Evolutionary conservation across 768 basidiomycete genomes (phyloP), one percentile per base, ranked within the genome.

Genomic region (Lentinula raphanica): DNA sequence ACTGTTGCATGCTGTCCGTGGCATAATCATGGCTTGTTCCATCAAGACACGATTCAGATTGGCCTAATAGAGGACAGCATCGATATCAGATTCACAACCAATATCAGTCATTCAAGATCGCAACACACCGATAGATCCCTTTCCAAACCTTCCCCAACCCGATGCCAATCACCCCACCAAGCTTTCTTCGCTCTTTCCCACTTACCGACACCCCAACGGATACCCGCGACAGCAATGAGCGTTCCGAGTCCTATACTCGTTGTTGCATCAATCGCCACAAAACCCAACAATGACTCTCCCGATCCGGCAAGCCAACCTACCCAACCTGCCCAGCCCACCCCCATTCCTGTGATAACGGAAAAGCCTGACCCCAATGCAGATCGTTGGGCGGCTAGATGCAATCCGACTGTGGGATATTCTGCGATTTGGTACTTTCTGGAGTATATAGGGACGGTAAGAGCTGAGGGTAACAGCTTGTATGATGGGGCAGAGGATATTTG

Each of bases 141-240:
- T 46, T 79, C 76, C 36, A 89, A 72, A 0, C 89, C 86, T 49
- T 84, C 75, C 5, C 81, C 79, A 3, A 89, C 74, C 49, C 89
- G 75, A 19, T 64, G 65, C 76, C 83, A 87, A 66, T 90, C 88
- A 54, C 80, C 76, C 81, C 81, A 79, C 88, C 88, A 92, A 59
- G 72, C 73, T 57, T 69, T 72, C 67, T 87, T 86, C 3, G 83
- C 82, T 62, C 76, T 81, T 58, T 90, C 87, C 87, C 88, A 92
- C 59, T 74, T 75, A 12, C 82, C 79, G 5, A 87, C 74, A 1
- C 79, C 80, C 85, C 86, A 88, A 40, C 87, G 73, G 40, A 88
- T 59, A 46, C 83, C 79, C 2, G 70, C 63, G 5, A 79, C 66
- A 0, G 78, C 74, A 19, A 77, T 71, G 11, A 92, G 66, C 56